Percentiles rank a stretch among this genome's conserved stretches.
Evolutionary conservation across 2,329 filamentous ascomycete genomes (phyloP).

Genomic region (Nemania serpens): DNA sequence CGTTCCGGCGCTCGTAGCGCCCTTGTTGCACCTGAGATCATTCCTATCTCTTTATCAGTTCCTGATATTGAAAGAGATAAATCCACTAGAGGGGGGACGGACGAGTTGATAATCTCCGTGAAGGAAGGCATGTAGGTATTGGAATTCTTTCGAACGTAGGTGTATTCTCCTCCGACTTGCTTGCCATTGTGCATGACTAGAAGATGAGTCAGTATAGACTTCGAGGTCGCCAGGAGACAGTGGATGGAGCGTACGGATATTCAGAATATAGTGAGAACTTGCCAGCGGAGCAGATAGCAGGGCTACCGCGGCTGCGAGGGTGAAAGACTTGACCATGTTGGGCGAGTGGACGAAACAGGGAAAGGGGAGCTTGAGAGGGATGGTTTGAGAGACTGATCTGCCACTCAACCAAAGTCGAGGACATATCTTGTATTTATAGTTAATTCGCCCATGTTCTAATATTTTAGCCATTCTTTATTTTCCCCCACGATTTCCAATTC

Average conservation of each 20-base stretch:
- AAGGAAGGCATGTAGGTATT: constrained; percentile 47
- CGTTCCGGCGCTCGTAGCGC: constrained; percentile 44
- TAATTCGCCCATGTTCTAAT: constrained; percentile 1
- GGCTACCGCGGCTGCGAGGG: constrained; percentile 30
- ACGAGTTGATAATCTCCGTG: constrained; percentile 42
- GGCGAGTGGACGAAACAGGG: constrained; percentile 6
- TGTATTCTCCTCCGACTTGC: constrained; percentile 48
- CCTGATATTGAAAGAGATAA: not conserved
- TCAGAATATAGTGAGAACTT: constrained; percentile 44
- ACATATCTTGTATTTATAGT: constrained; percentile 21
- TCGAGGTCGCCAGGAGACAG: not conserved
- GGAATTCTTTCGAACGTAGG: constrained; percentile 53
- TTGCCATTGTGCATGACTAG: constrained; percentile 45
- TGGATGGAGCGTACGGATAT: constrained; percentile 34
- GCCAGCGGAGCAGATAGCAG: constrained; percentile 34
- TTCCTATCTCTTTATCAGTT: constrained; percentile 26
- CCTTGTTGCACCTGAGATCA: constrained; percentile 51
- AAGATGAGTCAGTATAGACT: not conserved
- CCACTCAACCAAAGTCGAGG: constrained; percentile 8
- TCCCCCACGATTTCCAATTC: constrained; percentile 1
- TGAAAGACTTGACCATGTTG: constrained; percentile 32
- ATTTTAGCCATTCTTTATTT: not conserved
- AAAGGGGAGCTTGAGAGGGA: not conserved
- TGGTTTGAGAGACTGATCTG: constrained; percentile 1
- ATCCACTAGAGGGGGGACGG: constrained; percentile 3